Conservation (phyloP, 129 eudicot species). For the Chrysanthemum lavandulifolium region DNA sequence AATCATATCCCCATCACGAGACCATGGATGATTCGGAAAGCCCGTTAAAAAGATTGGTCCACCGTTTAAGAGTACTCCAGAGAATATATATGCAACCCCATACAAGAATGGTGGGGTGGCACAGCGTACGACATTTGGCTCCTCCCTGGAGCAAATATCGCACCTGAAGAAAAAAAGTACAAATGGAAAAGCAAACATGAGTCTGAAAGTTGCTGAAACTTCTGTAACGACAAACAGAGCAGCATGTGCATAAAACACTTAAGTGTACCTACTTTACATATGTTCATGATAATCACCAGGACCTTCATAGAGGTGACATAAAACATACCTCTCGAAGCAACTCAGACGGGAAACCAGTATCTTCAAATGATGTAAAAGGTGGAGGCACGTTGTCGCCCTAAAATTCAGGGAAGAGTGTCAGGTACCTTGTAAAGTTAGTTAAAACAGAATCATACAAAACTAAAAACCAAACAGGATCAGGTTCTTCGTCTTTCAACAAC, state of each 20-base stretch:
- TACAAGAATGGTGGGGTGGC: conserved; percentile 56
- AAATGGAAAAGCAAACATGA: conserved; percentile 51
- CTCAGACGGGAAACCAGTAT: conserved; percentile 85
- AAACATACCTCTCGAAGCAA: conserved; percentile 81
- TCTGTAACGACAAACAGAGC: conserved; percentile 46
- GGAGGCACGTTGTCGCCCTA: conserved; percentile 79
- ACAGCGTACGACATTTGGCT: conserved; percentile 99
- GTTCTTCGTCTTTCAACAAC: background rate
- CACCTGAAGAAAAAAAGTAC: conserved; percentile 83
- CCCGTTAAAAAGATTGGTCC: conserved; percentile 67
- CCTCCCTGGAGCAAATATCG: conserved; percentile 99
- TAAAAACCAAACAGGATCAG: background rate
- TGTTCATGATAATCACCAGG: conserved; percentile 25
- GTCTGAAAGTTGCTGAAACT: conserved; percentile 59
- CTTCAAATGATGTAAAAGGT: conserved; percentile 79
- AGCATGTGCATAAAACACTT: conserved; percentile 12
- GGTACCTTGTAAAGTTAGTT: background rate
- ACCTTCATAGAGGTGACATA: conserved; percentile 17
- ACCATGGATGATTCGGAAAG: conserved; percentile 85
- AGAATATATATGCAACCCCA: conserved; percentile 50
- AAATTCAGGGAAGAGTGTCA: background rate
- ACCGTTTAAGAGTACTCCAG: conserved; percentile 71
- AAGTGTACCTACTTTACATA: conserved; percentile 25
- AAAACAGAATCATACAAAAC: conserved; percentile 4
- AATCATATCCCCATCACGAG: conserved; percentile 68